Evolutionary conservation across 257 asterid species (phyloP).

Genomic region (Anisodus acutangulus): DNA sequence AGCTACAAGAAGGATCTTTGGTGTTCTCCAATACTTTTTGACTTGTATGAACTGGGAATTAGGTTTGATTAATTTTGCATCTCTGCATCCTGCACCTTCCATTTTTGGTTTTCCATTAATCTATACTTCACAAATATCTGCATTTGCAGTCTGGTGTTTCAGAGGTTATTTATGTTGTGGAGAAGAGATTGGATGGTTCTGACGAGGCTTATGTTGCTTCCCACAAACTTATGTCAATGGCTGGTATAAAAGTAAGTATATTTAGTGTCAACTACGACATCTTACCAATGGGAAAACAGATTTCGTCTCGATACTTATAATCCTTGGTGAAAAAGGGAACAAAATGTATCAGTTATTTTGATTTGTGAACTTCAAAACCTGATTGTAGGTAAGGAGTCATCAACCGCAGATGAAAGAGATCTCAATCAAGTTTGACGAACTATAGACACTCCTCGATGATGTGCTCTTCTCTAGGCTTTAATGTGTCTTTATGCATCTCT

Average conservation of each 20-base stretch:
- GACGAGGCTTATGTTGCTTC: constrained; percentile 76
- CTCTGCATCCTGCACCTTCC: neutral
- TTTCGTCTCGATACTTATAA: neutral
- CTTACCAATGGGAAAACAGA: too few relatives aligned
- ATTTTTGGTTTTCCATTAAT: neutral
- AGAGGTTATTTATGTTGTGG: constrained; percentile 84
- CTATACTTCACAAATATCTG: constrained; percentile 16
- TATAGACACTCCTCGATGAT: constrained; percentile 40
- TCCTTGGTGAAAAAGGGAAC: neutral
- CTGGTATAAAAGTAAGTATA: constrained; percentile 76
- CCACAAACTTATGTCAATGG: constrained; percentile 78
- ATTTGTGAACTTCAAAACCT: neutral
- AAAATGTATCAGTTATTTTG: neutral
- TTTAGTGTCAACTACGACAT: neutral
- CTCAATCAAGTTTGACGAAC: constrained; percentile 61
- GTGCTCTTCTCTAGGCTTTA: neutral
- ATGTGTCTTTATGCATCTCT: neutral
- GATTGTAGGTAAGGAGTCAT: constrained; percentile 73
- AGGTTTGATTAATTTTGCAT: neutral
- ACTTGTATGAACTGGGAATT: neutral
- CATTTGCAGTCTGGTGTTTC: constrained; percentile 84
- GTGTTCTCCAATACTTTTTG: neutral
- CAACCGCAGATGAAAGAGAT: constrained; percentile 74
- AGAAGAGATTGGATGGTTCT: constrained; percentile 65
- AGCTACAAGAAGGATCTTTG: neutral